These are phyloP conservation scores for Candida cerambycidarum DNA, from an alignment of 805 yeast genomes.

Conservation along the genomic window DNA sequence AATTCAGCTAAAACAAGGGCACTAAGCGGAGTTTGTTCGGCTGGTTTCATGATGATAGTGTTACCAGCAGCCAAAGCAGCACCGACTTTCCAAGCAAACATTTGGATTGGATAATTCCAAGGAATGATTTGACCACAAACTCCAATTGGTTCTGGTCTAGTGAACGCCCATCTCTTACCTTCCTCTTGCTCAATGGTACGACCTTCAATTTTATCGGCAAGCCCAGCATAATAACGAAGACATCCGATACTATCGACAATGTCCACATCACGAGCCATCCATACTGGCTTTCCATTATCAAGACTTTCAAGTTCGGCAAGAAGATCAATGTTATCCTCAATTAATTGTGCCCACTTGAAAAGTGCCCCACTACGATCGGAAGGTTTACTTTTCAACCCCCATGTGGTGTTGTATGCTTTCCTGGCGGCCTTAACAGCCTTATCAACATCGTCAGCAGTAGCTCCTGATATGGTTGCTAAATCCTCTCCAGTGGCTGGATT, in stretches of 20 bases:
- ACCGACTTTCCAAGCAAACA: slow-evolving; percentile 36
- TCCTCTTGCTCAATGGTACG: slow-evolving; percentile 59
- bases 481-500: slow-evolving; percentile 57
- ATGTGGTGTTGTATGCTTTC: slow-evolving; percentile 40
- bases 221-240: slow-evolving; percentile 69
- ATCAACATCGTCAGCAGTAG: slow-evolving; percentile 52
- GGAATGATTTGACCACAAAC: slow-evolving; percentile 53
- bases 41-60: slow-evolving; percentile 42
- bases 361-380: slow-evolving; percentile 46
- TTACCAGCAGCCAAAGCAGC: slow-evolving; percentile 52
- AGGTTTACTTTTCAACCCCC: slow-evolving; percentile 51
- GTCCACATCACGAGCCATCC: slow-evolving; percentile 55
- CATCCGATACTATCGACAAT: slow-evolving; percentile 55
- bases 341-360: slow-evolving; percentile 49
- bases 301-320: slow-evolving; percentile 58
- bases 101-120: slow-evolving; percentile 49
- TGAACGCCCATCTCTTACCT: slow-evolving; percentile 41
- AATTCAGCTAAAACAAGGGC: slow-evolving; percentile 32
- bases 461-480: slow-evolving; percentile 52
- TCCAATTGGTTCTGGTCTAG: slow-evolving; percentile 44
- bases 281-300: slow-evolving; percentile 56
- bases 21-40: slow-evolving; percentile 37
- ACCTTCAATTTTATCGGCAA: slow-evolving; percentile 71
- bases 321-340: slow-evolving; percentile 48
- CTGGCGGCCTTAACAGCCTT: slow-evolving; percentile 53